phyloP scores from a whole-genome alignment of 257 asterid genomes.

The Lantana camara region DNA sequence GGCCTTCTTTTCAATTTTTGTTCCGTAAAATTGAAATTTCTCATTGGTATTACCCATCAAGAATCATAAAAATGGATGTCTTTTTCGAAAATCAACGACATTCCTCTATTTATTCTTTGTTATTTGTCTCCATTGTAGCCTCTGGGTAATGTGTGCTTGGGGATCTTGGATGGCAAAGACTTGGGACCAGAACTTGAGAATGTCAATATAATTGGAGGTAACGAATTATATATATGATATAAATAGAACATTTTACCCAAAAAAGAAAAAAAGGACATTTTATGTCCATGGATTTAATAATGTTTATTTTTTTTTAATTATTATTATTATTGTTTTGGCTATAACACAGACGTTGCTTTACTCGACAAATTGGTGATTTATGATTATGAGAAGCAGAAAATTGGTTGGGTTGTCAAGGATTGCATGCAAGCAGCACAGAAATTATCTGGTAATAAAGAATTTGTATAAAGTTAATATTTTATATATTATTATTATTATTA shows the following conservation, averaged over 20 bases:
- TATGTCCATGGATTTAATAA: too few species aligned
- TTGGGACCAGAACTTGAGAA: neutral
- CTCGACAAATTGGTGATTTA: neutral
- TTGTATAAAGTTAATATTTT: too few species aligned
- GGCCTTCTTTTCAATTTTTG: too few species aligned
- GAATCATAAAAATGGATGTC: too few species aligned
- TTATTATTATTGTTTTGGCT: neutral
- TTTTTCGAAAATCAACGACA: too few species aligned
- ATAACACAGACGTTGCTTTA: neutral
- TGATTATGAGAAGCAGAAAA: neutral
- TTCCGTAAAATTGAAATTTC: too few species aligned
- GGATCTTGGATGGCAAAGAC: neutral
- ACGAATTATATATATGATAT: neutral
- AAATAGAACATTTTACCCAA: too few species aligned
- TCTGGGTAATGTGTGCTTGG: neutral
- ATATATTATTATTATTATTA: too few species aligned
- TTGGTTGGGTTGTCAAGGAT: neutral
- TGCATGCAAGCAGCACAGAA: neutral
- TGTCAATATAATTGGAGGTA: neutral
- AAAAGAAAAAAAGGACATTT: too few species aligned
- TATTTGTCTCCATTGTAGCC: neutral
- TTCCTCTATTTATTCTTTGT: too few species aligned
- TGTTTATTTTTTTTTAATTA: too few species aligned
- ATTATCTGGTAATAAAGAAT: neutral
- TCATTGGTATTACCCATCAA: too few species aligned